Evolutionary conservation across 768 basidiomycete genomes (phyloP).

Genomic region (Pholiota conissans): DNA sequence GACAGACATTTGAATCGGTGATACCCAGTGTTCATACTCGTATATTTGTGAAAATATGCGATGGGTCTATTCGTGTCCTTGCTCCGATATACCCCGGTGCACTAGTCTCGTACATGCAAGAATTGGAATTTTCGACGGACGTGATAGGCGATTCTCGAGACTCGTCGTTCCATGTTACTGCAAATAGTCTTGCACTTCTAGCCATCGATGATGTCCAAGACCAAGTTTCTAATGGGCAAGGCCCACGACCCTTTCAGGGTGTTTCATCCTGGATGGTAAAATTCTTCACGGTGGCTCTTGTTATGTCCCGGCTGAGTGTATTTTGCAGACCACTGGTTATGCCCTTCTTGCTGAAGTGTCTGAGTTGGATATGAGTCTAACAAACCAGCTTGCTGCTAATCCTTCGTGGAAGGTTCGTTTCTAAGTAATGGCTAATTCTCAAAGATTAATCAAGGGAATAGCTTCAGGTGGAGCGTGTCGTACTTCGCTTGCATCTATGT

Average conservation of each 20-base stretch:
- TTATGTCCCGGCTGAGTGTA: not conserved
- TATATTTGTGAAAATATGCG: conserved; percentile 61
- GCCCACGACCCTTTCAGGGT: conserved; percentile 27
- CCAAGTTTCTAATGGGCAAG: conserved; percentile 23
- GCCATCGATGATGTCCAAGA: conserved; percentile 33
- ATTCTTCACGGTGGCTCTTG: not conserved
- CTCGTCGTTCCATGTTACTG: conserved; percentile 46
- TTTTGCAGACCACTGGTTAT: conserved; percentile 60
- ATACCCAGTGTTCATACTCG: conserved; percentile 86
- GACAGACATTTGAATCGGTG: conserved; percentile 86
- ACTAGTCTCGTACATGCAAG: conserved; percentile 64
- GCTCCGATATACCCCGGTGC: conserved; percentile 63
- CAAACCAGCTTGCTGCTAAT: conserved; percentile 25
- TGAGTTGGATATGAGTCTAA: conserved; percentile 45
- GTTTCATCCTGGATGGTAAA: conserved; percentile 67
- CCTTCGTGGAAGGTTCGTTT: conserved; percentile 21
- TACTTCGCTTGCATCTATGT: conserved; percentile 66
- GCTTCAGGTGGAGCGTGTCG: conserved; percentile 56
- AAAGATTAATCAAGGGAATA: conserved; percentile 28
- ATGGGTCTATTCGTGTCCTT: conserved; percentile 64
- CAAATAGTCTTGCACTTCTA: conserved; percentile 50
- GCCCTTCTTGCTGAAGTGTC: conserved; percentile 63
- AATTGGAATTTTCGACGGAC: conserved; percentile 70
- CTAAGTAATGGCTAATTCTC: too few relatives aligned
- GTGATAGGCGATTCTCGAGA: conserved; percentile 67